These are phyloP conservation scores for Herpetomonas tarakana DNA, from an alignment of 208 protist genomes.

Conservation along the genomic window DNA sequence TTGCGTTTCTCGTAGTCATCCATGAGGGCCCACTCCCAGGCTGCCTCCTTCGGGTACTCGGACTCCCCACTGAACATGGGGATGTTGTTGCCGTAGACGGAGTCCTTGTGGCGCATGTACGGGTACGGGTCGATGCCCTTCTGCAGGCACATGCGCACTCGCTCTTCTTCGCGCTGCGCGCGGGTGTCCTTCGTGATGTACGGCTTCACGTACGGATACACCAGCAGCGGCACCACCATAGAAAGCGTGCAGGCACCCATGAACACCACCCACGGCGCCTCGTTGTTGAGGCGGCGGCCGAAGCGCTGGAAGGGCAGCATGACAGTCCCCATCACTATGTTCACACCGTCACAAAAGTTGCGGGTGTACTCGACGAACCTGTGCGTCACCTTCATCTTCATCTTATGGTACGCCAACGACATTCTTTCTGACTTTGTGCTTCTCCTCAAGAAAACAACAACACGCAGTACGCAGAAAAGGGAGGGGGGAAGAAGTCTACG, in stretches of 20 bases:
- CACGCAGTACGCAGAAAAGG: not conserved
- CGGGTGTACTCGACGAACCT: constrained; percentile 52
- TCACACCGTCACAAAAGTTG: constrained; percentile 62
- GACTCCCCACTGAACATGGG: constrained; percentile 28
- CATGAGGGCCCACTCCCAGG: constrained; percentile 62
- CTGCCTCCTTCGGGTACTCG: constrained; percentile 36
- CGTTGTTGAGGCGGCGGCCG: constrained; percentile 37
- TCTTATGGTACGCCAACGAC: constrained; percentile 68
- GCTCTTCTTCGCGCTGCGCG: constrained; percentile 65
- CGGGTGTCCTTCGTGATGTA: constrained; percentile 50
- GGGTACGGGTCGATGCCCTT: constrained; percentile 91
- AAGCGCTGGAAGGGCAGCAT: constrained; percentile 37
- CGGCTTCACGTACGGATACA: constrained; percentile 66
- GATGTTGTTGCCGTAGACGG: constrained; percentile 68
- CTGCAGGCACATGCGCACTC: constrained; percentile 84
- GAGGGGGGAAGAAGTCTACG: no score
- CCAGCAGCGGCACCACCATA: constrained; percentile 45
- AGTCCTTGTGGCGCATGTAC: constrained; percentile 82
- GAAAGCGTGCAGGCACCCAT: constrained; percentile 42
- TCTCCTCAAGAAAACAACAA: not conserved
- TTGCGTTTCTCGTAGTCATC: constrained; percentile 58
- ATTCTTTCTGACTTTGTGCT: constrained; percentile 13
- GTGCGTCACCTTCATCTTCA: constrained; percentile 74
- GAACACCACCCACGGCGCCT: constrained; percentile 78
- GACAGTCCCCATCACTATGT: constrained; percentile 34